Percentiles rank a stretch among this genome's conserved stretches.
phyloP scores from a whole-genome alignment of 2,329 filamentous ascomycete genomes.

The Xylaria sp. region DNA sequence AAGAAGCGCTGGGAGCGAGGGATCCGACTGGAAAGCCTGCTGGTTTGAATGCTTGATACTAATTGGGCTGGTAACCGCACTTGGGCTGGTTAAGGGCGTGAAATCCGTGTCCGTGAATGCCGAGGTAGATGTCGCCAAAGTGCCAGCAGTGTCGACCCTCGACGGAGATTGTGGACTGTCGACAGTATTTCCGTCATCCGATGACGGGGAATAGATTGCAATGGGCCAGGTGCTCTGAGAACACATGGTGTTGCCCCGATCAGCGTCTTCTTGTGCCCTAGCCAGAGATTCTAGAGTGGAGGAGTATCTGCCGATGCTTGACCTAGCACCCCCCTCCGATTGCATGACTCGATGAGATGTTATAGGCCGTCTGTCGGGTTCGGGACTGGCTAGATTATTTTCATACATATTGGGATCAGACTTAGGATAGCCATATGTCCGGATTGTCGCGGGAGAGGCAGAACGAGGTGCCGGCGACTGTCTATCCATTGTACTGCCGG shows the following conservation, averaged over 20 bases:
- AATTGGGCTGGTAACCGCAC: conserved; percentile 47
- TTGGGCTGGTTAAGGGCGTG: conserved; percentile 52
- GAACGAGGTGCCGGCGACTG: conserved; percentile 35
- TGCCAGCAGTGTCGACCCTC: conserved; percentile 39
- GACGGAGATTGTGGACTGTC: conserved; percentile 32
- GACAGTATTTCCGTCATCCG: conserved; percentile 38
- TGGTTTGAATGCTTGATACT: conserved; percentile 35
- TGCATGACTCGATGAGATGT: conserved; percentile 43
- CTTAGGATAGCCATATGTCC: conserved; percentile 39
- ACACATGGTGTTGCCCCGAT: conserved; percentile 26
- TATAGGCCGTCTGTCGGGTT: conserved; percentile 42
- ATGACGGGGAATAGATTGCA: conserved; percentile 36
- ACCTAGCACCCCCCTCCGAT: conserved; percentile 35
- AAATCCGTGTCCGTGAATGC: conserved; percentile 45
- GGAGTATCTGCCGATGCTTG: conserved; percentile 35
- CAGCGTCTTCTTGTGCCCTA: conserved; percentile 34
- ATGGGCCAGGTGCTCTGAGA: conserved; percentile 8
- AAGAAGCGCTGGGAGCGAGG: conserved; percentile 57
- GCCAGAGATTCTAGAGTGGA: conserved; percentile 39
- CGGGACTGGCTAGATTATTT: conserved; percentile 32
- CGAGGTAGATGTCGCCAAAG: conserved; percentile 47
- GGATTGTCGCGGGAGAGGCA: conserved; percentile 36
- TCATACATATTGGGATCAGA: conserved; percentile 43
- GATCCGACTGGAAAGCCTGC: conserved; percentile 56
- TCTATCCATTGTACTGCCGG: conserved; percentile 29